A percentile compares a stretch with the other conserved stretches of the same genome.
These are phyloP conservation scores for Xylariales sp. DNA, from an alignment of 2,329 filamentous ascomycete species.

Conservation along the genomic window DNA sequence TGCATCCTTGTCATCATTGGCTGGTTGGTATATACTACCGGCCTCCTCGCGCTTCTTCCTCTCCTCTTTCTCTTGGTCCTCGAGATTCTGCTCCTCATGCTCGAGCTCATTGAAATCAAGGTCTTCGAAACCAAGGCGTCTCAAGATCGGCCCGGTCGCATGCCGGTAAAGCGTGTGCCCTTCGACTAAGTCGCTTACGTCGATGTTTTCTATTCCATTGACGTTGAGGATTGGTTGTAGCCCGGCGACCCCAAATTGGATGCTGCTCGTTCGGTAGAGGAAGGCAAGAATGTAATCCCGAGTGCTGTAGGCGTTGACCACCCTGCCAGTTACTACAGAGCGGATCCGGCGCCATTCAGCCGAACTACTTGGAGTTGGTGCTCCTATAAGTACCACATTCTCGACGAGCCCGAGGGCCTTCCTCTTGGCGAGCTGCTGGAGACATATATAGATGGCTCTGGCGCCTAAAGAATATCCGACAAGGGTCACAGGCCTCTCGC, in stretches of 20 bases:
- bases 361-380: conserved; percentile 78
- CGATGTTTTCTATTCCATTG: conserved; percentile 73
- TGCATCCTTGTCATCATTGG: conserved; percentile 20
- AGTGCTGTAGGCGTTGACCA: conserved; percentile 89
- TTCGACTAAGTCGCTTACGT: conserved; percentile 73
- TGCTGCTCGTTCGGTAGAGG: conserved; percentile 84
- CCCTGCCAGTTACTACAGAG: conserved; percentile 80
- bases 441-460: conserved; percentile 83
- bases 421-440: conserved; percentile 79
- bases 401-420: conserved; percentile 87
- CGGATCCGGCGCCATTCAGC: conserved; percentile 82
- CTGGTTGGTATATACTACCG: conserved; percentile 28
- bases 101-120: conserved; percentile 60
- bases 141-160: conserved; percentile 74
- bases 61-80: conserved; percentile 45
- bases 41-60: conserved; percentile 43
- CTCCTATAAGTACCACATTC: conserved; percentile 83
- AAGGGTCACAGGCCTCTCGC: conserved; percentile 82
- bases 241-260: conserved; percentile 87
- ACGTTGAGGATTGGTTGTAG: conserved; percentile 78
- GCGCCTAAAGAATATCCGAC: conserved; percentile 86
- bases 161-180: conserved; percentile 79
- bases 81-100: conserved; percentile 39
- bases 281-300: conserved; percentile 91
- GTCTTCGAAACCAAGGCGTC: conserved; percentile 76